These are phyloP conservation scores for Alnus rubra DNA, from an alignment of 306 rosid species.

Conservation along the genomic window DNA sequence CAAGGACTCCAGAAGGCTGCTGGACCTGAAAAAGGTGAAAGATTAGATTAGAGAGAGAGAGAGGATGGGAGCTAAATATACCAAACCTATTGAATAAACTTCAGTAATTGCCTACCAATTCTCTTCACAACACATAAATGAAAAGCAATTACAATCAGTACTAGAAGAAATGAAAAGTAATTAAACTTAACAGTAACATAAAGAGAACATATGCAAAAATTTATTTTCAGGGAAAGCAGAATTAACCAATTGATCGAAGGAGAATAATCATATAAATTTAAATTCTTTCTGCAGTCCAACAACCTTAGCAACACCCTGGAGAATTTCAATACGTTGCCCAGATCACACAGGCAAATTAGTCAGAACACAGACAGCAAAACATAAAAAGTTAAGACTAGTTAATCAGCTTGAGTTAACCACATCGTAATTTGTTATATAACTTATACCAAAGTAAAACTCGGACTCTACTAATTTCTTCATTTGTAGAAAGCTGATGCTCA, in stretches of 20 bases:
- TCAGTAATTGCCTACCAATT: background rate
- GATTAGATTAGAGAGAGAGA: background rate
- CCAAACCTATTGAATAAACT: background rate
- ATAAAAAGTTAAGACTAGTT: background rate
- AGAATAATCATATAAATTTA: background rate
- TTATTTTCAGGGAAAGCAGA: background rate
- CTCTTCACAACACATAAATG: background rate
- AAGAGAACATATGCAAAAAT: background rate
- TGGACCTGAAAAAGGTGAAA: constrained; percentile 43
- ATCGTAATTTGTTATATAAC: background rate
- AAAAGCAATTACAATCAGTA: background rate
- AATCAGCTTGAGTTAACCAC: background rate
- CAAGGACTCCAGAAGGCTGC: constrained; percentile 53
- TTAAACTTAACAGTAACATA: background rate
- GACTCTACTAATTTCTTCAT: background rate
- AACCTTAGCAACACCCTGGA: background rate
- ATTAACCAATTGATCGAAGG: background rate
- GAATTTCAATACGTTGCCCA: background rate
- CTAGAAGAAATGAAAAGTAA: background rate
- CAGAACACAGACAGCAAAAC: background rate
- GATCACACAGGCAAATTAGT: background rate
- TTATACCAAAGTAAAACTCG: background rate
- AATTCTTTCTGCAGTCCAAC: background rate
- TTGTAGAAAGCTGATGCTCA: background rate
- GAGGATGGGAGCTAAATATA: background rate